A percentile compares a stretch with the other conserved stretches of the same genome.
Conservation (phyloP, 352 stramenopile genomes). For the Phytopythium montanum region DNA sequence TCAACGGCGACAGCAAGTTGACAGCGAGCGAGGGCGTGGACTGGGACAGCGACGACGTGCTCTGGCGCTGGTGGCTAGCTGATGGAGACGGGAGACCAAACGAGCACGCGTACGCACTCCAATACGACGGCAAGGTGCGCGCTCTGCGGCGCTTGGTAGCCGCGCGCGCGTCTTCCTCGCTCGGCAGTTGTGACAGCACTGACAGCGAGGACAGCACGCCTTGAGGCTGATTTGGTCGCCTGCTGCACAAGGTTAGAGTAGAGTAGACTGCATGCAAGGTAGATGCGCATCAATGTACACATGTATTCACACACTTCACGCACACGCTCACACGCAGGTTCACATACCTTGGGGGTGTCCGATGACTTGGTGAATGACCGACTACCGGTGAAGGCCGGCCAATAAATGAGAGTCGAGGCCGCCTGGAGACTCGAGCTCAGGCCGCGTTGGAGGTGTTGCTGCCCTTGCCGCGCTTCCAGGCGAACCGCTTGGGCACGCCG, state of each 20-base stretch:
- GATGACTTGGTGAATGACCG: background rate
- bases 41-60: background rate
- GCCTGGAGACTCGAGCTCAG: slow-evolving; percentile 2
- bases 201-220: background rate
- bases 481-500: slow-evolving; percentile 44
- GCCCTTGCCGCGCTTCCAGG: slow-evolving; percentile 31
- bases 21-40: background rate
- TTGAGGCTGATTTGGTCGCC: background rate
- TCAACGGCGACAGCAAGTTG: background rate
- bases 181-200: slow-evolving; percentile 1
- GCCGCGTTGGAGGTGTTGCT: slow-evolving; percentile 12
- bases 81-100: background rate
- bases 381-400: background rate
- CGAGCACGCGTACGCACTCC: slow-evolving; percentile 20
- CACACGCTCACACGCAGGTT: slow-evolving; percentile 2
- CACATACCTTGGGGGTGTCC: background rate
- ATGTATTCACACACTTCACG: slow-evolving; percentile 3
- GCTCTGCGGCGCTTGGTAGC: slow-evolving; percentile 17
- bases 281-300: background rate
- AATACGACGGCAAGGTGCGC: slow-evolving; percentile 26
- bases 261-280: background rate
- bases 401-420: slow-evolving; percentile 1
- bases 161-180: slow-evolving; percentile 1
- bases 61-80: background rate
- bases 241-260: background rate